Percentiles rank a stretch among this genome's conserved stretches.
Conservation (phyloP, 331 rosid genomes). For the Saraca asoca region DNA sequence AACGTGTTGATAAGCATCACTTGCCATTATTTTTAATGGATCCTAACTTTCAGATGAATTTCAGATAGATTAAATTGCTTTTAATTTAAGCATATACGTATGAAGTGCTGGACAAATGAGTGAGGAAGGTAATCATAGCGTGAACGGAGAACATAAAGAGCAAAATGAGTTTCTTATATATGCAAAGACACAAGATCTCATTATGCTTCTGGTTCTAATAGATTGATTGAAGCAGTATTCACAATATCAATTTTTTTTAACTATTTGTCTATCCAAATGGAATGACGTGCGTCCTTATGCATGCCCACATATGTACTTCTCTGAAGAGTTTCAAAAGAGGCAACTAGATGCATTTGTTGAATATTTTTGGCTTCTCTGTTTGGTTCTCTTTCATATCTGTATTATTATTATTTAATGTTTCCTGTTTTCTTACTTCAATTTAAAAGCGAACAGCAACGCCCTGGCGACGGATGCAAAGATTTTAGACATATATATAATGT, state of each 20-base stretch:
- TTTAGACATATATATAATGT: background rate
- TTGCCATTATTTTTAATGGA: background rate
- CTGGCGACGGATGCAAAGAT: background rate
- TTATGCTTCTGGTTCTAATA: constrained; percentile 6
- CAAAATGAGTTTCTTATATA: background rate
- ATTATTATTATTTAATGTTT: constrained; percentile 15
- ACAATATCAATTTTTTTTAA: constrained; percentile 2
- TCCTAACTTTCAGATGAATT: background rate
- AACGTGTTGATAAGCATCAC: background rate
- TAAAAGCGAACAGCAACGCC: background rate
- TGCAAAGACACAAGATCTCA: background rate
- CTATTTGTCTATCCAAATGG: background rate
- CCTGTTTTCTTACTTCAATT: background rate
- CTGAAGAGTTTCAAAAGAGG: constrained; percentile 9
- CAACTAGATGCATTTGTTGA: background rate
- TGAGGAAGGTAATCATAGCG: background rate
- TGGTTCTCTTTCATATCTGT: constrained; percentile 1
- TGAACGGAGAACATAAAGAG: background rate
- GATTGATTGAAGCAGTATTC: background rate
- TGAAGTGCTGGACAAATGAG: background rate
- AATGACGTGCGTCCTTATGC: constrained; percentile 21
- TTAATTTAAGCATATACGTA: background rate
- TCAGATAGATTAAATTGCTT: background rate
- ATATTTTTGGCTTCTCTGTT: constrained; percentile 1
- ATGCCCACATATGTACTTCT: constrained; percentile 11